phyloP scores from a whole-genome alignment of 169 alveolate genomes.

The Cryptosporidium muris region DNA sequence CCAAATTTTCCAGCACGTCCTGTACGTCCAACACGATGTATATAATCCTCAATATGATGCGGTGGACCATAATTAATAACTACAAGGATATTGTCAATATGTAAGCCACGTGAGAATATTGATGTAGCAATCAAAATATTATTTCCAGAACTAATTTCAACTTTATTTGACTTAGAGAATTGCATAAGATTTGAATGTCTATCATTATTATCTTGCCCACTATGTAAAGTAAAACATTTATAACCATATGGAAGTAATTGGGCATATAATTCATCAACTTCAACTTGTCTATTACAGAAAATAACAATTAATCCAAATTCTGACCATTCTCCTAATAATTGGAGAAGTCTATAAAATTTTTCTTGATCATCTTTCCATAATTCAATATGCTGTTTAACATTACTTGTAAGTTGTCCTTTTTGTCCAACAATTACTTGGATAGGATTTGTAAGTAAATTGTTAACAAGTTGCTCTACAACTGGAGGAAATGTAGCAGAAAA shows the following conservation, averaged over 20 bases:
- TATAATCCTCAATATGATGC: conserved; percentile 98
- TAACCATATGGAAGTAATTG: conserved; percentile 85
- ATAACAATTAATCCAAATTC: conserved; percentile 94
- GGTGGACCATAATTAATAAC: conserved; percentile 97
- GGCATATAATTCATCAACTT: conserved; percentile 92
- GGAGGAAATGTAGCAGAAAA: conserved; percentile 99
- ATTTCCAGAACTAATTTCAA: conserved; percentile 67
- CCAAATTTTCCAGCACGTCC: conserved; percentile 99
- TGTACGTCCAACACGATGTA: conserved; percentile 99
- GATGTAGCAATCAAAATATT: conserved; percentile 97
- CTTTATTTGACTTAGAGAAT: conserved; percentile 37
- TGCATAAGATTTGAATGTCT: conserved; percentile 83
- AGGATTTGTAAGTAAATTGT: conserved; percentile 93
- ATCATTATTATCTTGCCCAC: conserved; percentile 98
- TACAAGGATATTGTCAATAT: conserved; percentile 91
- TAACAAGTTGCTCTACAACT: conserved; percentile 93
- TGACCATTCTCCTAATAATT: conserved; percentile 95
- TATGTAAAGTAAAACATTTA: conserved; percentile 92
- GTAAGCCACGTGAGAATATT: conserved; percentile 99
- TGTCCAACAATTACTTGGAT: conserved; percentile 93
- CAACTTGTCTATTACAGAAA: conserved; percentile 95
- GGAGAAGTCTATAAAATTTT: conserved; percentile 88
- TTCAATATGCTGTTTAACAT: conserved; percentile 93
- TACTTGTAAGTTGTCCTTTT: conserved; percentile 90
- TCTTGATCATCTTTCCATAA: conserved; percentile 86